These are phyloP conservation scores for Ogataea nonfermentans DNA, from an alignment of 805 yeast genomes.

Conservation along the genomic window DNA sequence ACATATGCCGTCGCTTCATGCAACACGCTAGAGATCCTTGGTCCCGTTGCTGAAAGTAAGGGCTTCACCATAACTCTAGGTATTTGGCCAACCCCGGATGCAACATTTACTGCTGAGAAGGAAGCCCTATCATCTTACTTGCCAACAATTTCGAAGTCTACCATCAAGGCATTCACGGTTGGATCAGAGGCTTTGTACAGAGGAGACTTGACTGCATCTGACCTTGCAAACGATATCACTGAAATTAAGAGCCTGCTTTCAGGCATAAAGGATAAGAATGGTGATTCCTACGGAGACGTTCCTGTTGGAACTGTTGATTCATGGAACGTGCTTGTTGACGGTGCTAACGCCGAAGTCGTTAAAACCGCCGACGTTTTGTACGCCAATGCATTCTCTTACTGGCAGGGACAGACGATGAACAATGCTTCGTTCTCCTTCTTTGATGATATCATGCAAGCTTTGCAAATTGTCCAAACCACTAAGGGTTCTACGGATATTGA, in stretches of 20 bases:
- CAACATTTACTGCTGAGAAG: constrained; percentile 74
- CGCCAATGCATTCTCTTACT: constrained; percentile 96
- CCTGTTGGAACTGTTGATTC: constrained; percentile 95
- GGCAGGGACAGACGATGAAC: constrained; percentile 91
- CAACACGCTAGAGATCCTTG: constrained; percentile 79
- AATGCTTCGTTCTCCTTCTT: constrained; percentile 90
- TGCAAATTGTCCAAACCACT: constrained; percentile 78
- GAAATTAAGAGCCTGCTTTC: constrained; percentile 59
- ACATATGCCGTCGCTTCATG: constrained; percentile 94
- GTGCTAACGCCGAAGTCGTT: constrained; percentile 66
- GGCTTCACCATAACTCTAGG: constrained; percentile 80
- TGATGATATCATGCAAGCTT: constrained; percentile 97
- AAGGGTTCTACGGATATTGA: constrained; percentile 85
- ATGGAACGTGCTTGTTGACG: constrained; percentile 90
- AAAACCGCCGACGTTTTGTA: constrained; percentile 79
- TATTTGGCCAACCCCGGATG: constrained; percentile 89
- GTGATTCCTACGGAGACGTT: constrained; percentile 65
- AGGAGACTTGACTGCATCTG: constrained; percentile 72
- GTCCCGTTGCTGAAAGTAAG: constrained; percentile 79
- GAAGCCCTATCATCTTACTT: constrained; percentile 66
- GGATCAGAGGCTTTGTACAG: constrained; percentile 97
- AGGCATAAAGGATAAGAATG: constrained; percentile 72
- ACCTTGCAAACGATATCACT: constrained; percentile 65
- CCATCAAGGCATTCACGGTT: constrained; percentile 76
- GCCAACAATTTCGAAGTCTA: constrained; percentile 66